Conservation (phyloP, 2,329 filamentous ascomycete genomes). For the Epichloe scottii region DNA sequence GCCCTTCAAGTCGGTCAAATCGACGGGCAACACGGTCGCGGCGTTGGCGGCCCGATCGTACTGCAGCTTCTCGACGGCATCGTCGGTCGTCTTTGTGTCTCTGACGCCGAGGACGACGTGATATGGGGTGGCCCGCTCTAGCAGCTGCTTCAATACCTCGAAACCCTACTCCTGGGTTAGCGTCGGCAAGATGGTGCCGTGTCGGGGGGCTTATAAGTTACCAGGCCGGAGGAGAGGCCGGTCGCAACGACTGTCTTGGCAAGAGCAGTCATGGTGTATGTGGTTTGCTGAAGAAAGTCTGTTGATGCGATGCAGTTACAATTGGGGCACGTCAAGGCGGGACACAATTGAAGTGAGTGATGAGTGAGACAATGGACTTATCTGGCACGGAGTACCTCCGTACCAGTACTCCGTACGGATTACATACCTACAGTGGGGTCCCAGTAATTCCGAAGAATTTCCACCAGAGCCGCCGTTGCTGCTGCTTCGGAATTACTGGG, state of each 20-base stretch:
- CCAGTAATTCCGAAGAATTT: too few relatives aligned
- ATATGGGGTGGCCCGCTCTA: conserved; percentile 31
- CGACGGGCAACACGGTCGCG: conserved; percentile 34
- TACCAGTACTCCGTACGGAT: too few relatives aligned
- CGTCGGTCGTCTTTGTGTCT: conserved; percentile 27
- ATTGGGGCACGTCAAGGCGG: too few relatives aligned
- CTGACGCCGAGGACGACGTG: conserved; percentile 36
- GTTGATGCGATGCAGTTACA: too few relatives aligned
- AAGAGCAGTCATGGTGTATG: conserved; percentile 21
- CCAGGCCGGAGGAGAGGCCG: conserved; percentile 36
- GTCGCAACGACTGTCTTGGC: conserved; percentile 38
- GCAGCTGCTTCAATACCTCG: conserved; percentile 38
- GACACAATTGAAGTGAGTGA: too few relatives aligned
- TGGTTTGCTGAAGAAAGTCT: neutral
- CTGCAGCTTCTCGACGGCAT: conserved; percentile 28
- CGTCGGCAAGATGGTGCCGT: neutral
- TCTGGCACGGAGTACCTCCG: too few relatives aligned
- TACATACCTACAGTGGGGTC: too few relatives aligned
- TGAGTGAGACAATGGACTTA: too few relatives aligned
- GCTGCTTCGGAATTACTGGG: too few relatives aligned
- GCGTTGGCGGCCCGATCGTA: conserved; percentile 28
- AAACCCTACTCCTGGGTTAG: conserved; percentile 27
- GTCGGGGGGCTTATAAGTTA: conserved; percentile 15
- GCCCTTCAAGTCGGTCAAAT: conserved; percentile 30
- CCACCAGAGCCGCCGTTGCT: too few relatives aligned